Evolutionary conservation across 495 filamentous ascomycete species (phyloP), one percentile per base, ranked within the genome.

Genomic region (Podospora bellae-mahoneyi): DNA sequence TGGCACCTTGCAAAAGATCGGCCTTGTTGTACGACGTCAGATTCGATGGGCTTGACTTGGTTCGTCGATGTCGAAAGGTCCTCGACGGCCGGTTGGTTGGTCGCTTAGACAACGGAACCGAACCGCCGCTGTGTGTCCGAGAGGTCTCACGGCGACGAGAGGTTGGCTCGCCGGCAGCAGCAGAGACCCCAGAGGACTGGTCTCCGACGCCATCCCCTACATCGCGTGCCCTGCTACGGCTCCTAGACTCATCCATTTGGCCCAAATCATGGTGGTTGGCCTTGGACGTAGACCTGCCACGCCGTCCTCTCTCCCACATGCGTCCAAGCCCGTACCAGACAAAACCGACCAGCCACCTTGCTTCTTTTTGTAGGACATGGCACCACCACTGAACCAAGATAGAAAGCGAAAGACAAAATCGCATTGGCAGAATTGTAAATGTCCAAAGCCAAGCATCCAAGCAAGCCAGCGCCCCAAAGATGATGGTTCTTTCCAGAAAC

Each of bases 391-490:
- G 84, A 2, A 87, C 76, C 32, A 98, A 79, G 2, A 98, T 88
- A 2, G 88, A 86, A 0, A 94, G 69, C 10, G 95, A 93, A 69
- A 93, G 92, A 64, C 94, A 75, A 75, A 99, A 98, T 0, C 95
- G 87, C 64, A 99, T 84, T 13, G 95, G 95, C 6, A 98, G 80
- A 34, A 99, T 93, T 0, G 96, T 99, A 68, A 98, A 96, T 0
- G 93, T 93, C 78, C 96, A 93, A 4, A 98, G 84, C 95, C 94
- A 99, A n/a, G 93, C 90, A 80, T 99, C 95, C 34, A 98, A 81
- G 77, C 95, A 98, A 32, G 94, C 92, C 26, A 97, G 74, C 10
- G 90, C 87, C 6, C 95, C 95, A 80, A 99, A 98, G 71, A 86
- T 87, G 20, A 99, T 83, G 1, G 92, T 86, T 65, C 89, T 86